These are phyloP conservation scores for Hymenoscyphus infarciens DNA, from an alignment of 2,329 filamentous ascomycete genomes.

Conservation along the genomic window DNA sequence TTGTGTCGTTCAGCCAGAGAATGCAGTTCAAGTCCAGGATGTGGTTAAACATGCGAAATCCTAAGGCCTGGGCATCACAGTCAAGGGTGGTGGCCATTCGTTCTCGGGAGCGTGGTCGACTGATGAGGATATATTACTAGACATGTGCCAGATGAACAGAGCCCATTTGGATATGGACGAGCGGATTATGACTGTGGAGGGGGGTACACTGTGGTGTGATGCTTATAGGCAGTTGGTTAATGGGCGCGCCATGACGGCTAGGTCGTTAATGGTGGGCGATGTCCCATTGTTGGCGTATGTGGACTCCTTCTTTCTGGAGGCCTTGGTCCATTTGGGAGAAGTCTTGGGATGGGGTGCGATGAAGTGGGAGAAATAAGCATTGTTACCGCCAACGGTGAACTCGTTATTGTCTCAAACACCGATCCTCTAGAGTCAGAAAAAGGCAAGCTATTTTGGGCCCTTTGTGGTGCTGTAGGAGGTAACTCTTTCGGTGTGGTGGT, in stretches of 20 bases:
- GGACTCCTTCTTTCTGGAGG: not conserved
- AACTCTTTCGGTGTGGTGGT: not conserved
- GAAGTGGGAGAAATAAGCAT: not conserved
- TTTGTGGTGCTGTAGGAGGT: not conserved
- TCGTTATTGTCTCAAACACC: not conserved
- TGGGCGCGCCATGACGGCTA: not conserved
- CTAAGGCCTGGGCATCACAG: not conserved
- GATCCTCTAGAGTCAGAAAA: not conserved
- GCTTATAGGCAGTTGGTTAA: not conserved
- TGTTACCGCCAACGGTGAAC: not conserved
- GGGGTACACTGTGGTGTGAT: not conserved
- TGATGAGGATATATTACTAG: not conserved
- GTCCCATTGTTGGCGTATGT: not conserved
- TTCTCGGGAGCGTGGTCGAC: not conserved
- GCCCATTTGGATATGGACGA: not conserved
- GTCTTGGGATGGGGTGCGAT: not conserved
- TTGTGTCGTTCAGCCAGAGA: not conserved
- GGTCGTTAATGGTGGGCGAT: not conserved
- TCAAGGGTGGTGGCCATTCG: not conserved
- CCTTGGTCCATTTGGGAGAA: not conserved
- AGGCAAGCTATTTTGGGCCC: not conserved
- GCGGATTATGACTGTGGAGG: not conserved
- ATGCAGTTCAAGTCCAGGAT: not conserved
- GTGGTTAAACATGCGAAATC: not conserved
- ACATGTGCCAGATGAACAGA: not conserved